Evolutionary conservation across 2,329 filamentous ascomycete species (phyloP).

Genomic region (Botrytis tulipae): DNA sequence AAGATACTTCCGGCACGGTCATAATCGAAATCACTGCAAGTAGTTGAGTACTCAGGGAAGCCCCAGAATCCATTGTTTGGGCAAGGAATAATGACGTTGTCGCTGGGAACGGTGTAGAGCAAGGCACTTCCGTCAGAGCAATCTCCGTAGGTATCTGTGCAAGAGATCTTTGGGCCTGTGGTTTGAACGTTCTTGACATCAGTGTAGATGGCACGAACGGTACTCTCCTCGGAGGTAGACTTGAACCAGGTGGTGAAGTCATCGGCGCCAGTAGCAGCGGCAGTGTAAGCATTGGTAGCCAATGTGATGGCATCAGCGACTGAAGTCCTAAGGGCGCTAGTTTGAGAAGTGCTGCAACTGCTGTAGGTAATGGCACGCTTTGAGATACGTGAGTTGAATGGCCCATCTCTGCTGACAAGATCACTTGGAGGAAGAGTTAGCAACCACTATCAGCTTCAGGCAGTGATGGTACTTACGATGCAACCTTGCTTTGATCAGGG

Average conservation of each 20-base stretch:
- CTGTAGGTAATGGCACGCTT: constrained; percentile 30
- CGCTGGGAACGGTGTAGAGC: constrained; percentile 30
- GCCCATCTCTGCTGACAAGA: constrained; percentile 22
- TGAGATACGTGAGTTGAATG: constrained; percentile 27
- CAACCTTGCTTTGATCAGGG: constrained; percentile 29
- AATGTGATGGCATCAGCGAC: constrained; percentile 29
- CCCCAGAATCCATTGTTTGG: constrained; percentile 32
- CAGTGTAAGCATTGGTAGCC: constrained; percentile 29
- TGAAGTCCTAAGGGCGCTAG: constrained; percentile 25
- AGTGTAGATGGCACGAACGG: constrained; percentile 30
- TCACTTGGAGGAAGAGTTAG: constrained; percentile 22
- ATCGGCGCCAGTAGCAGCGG: constrained; percentile 26
- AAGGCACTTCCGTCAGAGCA: constrained; percentile 29
- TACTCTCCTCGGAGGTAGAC: constrained; percentile 25
- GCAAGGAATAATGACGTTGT: constrained; percentile 30
- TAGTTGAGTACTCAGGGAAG: constrained; percentile 26
- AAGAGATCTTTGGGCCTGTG: constrained; percentile 29
- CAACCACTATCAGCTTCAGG: background rate
- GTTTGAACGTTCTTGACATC: constrained; percentile 30
- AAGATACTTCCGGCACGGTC: constrained; percentile 30
- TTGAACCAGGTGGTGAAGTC: constrained; percentile 33
- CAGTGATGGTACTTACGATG: constrained; percentile 23
- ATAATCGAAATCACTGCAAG: constrained; percentile 30
- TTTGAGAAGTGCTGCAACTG: constrained; percentile 26
- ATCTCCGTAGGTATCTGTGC: constrained; percentile 28